These are phyloP conservation scores for Cercophora sp. DNA, from an alignment of 495 filamentous ascomycete genomes.

Conservation along the genomic window DNA sequence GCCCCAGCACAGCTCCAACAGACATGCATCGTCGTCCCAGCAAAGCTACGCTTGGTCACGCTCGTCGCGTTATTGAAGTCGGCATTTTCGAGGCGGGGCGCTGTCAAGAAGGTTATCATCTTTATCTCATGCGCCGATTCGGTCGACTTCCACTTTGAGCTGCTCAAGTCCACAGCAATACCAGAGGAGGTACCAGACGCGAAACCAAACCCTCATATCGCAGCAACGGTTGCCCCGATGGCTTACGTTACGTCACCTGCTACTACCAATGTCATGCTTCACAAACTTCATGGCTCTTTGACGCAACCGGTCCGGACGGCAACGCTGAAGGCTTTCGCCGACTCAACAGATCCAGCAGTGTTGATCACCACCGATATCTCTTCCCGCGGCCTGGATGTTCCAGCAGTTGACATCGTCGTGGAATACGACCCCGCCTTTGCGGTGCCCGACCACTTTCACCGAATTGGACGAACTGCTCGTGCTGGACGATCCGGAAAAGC, in stretches of 20 bases:
- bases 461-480: slow-evolving; percentile 90
- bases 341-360: slow-evolving; percentile 61
- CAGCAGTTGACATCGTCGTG: slow-evolving; percentile 87
- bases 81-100: slow-evolving; percentile 78
- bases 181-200: slow-evolving; percentile 24
- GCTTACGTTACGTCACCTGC: slow-evolving; percentile 48
- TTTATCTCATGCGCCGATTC: slow-evolving; percentile 97
- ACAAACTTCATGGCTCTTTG: slow-evolving; percentile 91
- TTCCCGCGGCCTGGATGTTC: slow-evolving; percentile 88
- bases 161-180: slow-evolving; percentile 58
- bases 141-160: slow-evolving; percentile 91
- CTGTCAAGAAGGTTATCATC: slow-evolving; percentile 89
- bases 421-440: slow-evolving; percentile 95
- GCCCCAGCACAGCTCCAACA: slow-evolving; percentile 93
- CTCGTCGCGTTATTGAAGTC: slow-evolving; percentile 78
- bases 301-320: slow-evolving; percentile 79
- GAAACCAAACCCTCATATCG: slow-evolving; percentile 28
- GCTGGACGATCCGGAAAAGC: slow-evolving; percentile 86
- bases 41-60: slow-evolving; percentile 85
- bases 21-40: slow-evolving; percentile 76
- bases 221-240: slow-evolving; percentile 39
- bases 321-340: slow-evolving; percentile 73
- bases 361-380: slow-evolving; percentile 94
- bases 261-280: slow-evolving; percentile 58
- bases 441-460: slow-evolving; percentile 85